Base-by-base conservation (phyloP, 768 basidiomycete species). In the Pisolithus sp. region DNA sequence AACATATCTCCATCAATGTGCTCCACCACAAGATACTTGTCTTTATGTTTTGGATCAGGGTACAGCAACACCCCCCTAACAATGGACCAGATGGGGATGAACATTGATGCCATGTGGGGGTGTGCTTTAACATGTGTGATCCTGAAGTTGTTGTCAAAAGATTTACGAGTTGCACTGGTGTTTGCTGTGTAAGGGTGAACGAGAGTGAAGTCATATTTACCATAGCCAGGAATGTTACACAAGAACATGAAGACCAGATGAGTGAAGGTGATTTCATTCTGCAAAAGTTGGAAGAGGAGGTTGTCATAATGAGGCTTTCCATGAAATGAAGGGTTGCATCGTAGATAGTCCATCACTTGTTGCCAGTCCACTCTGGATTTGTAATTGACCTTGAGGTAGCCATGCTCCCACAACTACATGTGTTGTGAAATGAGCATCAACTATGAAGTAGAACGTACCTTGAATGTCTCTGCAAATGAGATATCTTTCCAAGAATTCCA, bases 251-350 rank as follows among this genome's bases (percentile, higher is more conserved):
- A 43, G 4, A 62, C 26, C 0, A 69, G 47, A 18, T 46, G 43
- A 1, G 51, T 58, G 44, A 71, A 66, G 5, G 41, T 15, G 0
- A 7, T 24, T 0, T 15, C 2, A 8, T 30, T 30, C 1, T 28
- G n/a, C 1, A 50, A 20, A 30, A 30, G 28, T 8, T 54, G 55
- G 4, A 59, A 56, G 38, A 74, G 48, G 2, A 67, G 63, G 48
- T 40, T 65, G 41, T 71, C 58, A 28, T 63, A 71, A 0, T 57
- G 59, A 7, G 60, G 62, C 2, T 40, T 21, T 0, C 53, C 37
- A 38, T 61, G 57, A 51, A 73, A 74, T 0, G 41, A 45, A 7
- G 68, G 66, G 48, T 63, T 70, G 54, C 62, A 68, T 3, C 55
- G 53, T 1, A 74, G 56, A 24, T 65, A 56, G 49, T 74, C 63